Evolutionary conservation across 345 rosid genomes (phyloP), one percentile per base, ranked within the genome.

Genomic region (Barbarea vulgaris): DNA sequence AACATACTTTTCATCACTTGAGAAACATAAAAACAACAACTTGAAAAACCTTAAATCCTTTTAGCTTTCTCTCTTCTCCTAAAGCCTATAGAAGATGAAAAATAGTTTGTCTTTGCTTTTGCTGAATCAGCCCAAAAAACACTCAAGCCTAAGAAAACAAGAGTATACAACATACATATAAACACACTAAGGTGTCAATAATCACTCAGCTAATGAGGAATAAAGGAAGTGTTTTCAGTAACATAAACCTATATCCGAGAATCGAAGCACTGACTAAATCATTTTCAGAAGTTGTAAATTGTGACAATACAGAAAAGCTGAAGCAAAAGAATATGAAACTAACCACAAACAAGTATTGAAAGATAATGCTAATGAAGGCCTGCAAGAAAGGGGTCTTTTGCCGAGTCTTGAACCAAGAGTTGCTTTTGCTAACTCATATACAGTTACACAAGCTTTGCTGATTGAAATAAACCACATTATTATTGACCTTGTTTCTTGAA

Each of bases 401-500:
- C 30, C 31, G 70, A 69, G 70, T 54, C 58, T 67, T 59, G 48
- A 59, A 72, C 31, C 51, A 41, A 41, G 73, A 77, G 76, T 28
- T 70, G 46, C 61, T 70, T 70, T 70, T 70, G 76, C 60, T 47
- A 56, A 77, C 65, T 72, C 53, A 31, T 58, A 6, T 48, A 57
- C 62, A 66, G 58, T 65, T 58, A 37, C 61, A 70, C 12, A 55
- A 55, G 54, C 54, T 72, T 70, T 41, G 56, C 63, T 70, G 53
- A 77, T 11, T 19, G 27, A 47, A 36, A 57, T 22, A 48, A 31
- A 14, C 7, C 27, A 4, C 39, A 59, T 33, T 25, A 69, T 42
- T 75, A 72, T 37, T 67, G 69, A 70, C 47, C 30, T 69, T 47
- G 75, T 75, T 83, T 83, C 82, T 75, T 84, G 70, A 73, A 77